Conservation (phyloP, 176 grass and related monocot genomes). For the Dendrocalamus sinicus region DNA sequence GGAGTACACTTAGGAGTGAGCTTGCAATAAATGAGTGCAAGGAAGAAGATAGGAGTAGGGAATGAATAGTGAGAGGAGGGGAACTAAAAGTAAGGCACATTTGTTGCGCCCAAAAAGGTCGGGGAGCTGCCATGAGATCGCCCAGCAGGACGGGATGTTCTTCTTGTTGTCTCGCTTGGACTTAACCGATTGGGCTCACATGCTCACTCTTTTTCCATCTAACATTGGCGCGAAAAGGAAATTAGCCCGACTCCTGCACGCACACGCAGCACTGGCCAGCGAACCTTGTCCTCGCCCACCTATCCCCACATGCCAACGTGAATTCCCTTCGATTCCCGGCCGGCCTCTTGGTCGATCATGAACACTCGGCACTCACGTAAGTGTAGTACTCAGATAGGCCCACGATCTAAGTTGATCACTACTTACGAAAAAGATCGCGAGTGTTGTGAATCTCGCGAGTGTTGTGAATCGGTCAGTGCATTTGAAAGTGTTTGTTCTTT, state of each 20-base stretch:
- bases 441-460: no score
- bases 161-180: conserved; percentile 35
- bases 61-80: background rate
- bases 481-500: no score
- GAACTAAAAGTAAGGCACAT: background rate
- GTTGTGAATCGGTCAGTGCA: no score
- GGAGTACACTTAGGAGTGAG: background rate
- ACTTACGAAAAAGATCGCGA: no score
- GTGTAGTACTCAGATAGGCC: no score
- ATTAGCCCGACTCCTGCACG: background rate
- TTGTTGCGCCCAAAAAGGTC: conserved; percentile 12
- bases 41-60: background rate
- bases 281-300: background rate
- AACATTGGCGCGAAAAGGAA: background rate
- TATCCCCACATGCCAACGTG: conserved; percentile 15
- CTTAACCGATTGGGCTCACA: conserved; percentile 27
- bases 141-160: conserved; percentile 14
- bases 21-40: background rate
- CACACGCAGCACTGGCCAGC: background rate
- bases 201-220: background rate
- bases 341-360: no score
- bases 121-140: background rate
- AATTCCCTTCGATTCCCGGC: conserved; percentile 2
- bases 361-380: no score
- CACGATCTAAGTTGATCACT: background rate